Conservation (phyloP, 2,329 filamentous ascomycete species). For the Beauveria caledonica region DNA sequence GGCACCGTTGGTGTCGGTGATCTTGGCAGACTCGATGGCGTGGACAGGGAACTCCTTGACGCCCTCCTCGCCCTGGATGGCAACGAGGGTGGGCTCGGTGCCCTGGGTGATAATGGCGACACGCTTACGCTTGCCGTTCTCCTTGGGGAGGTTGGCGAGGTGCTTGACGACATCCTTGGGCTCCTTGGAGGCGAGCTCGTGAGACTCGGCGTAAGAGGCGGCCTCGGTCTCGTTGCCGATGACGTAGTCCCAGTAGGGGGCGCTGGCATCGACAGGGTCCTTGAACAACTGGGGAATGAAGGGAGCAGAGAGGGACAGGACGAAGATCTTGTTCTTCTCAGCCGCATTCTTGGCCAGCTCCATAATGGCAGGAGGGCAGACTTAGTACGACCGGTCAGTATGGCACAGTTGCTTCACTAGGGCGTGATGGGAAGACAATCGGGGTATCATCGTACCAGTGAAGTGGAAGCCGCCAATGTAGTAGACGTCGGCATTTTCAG, state of each 20-base stretch:
- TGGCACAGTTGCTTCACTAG: not conserved
- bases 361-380: conserved; percentile 84
- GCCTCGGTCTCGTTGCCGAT: conserved; percentile 98
- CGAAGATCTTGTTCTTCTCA: conserved; percentile 80
- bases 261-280: conserved; percentile 76
- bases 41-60: conserved; percentile 76
- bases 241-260: conserved; percentile 91
- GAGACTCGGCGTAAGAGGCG: conserved; percentile 74
- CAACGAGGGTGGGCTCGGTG: conserved; percentile 81
- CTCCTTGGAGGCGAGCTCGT: conserved; percentile 65
- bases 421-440: not conserved
- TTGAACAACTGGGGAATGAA: conserved; percentile 99
- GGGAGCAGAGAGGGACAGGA: conserved; percentile 86
- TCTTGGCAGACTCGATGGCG: conserved; percentile 65
- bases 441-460: conserved; percentile 42
- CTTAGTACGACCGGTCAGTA: conserved; percentile 28
- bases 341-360: conserved; percentile 88
- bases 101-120: conserved; percentile 92
- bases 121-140: conserved; percentile 75
- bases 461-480: conserved; percentile 97
- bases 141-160: conserved; percentile 85
- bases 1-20: conserved; percentile 94
- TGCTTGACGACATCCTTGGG: conserved; percentile 77
- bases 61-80: conserved; percentile 60
- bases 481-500: conserved; percentile 79